These are phyloP conservation scores for Zygosaccharomyces sapae DNA, from an alignment of 1,139 yeast species.

Conservation along the genomic window DNA sequence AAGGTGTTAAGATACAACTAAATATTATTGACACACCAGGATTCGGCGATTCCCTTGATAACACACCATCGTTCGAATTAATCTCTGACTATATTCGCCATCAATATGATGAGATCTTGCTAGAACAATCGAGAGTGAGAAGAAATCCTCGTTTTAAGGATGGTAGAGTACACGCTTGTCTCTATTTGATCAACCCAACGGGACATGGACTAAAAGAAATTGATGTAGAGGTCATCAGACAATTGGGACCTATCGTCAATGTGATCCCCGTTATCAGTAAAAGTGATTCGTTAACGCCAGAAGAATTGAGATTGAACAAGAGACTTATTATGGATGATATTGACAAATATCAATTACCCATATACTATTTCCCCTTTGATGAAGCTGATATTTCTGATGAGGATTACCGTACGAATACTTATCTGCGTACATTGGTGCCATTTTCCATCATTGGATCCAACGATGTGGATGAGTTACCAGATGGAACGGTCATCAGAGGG, in stretches of 20 bases:
- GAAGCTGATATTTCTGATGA: slow-evolving; percentile 64
- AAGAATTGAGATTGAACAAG: slow-evolving; percentile 68
- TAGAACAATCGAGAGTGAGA: slow-evolving; percentile 86
- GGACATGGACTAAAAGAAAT: slow-evolving; percentile 76
- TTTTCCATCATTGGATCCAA: slow-evolving; percentile 84
- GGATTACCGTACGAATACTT: slow-evolving; percentile 74
- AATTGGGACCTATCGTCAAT: slow-evolving; percentile 75
- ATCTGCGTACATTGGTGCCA: slow-evolving; percentile 71
- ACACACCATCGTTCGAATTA: slow-evolving; percentile 55
- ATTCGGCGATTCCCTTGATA: slow-evolving; percentile 69
- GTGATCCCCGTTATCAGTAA: slow-evolving; percentile 83
- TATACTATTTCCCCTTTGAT: slow-evolving; percentile 73
- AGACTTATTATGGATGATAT: slow-evolving; percentile 65
- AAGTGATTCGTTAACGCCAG: slow-evolving; percentile 79
- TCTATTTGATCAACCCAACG: slow-evolving; percentile 67
- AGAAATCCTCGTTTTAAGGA: slow-evolving; percentile 81
- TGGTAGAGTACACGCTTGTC: slow-evolving; percentile 69
- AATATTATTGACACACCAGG: slow-evolving; percentile 78
- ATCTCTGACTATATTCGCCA: slow-evolving; percentile 70
- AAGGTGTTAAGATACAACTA: slow-evolving; percentile 63
- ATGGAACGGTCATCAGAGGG: slow-evolving; percentile 66
- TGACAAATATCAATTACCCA: slow-evolving; percentile 70
- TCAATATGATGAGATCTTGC: slow-evolving; percentile 82
- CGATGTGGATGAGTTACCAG: slow-evolving; percentile 49
- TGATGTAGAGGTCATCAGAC: slow-evolving; percentile 73